Evolutionary conservation across 169 alveolate genomes (phyloP), one percentile per base, ranked within the genome.

Genomic region (Pseudocohnilembus persalinus): DNA sequence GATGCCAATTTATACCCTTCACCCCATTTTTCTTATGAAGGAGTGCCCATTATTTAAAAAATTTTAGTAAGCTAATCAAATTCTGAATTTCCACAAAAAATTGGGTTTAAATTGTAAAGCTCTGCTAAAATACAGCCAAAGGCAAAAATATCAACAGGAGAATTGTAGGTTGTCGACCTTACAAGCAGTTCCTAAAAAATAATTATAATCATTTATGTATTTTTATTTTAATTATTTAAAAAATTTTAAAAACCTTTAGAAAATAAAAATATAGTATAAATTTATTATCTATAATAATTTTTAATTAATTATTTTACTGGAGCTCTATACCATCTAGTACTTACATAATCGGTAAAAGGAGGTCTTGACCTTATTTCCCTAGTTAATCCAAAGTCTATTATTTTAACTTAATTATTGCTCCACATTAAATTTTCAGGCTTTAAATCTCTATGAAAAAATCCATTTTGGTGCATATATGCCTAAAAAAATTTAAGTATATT

Each of bases 301-400:
- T 11, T 49, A 49, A 49, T 11, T 31, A 93, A 83, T 73, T 93
- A 83, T 1, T 92, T 94, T 90, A 93, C 98, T 11, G 98, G 98
- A 25, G 97, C 96, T 73, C 98, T 35, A 83, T 95, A 93, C 98
- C 98, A 95, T 72, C 98, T 84, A n/a, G 97, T 95, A 63, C 95
- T 90, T 24, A 95, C 96, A 86, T 95, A 95, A 78, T 96, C 98
- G 74, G 98, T 96, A 84, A 87, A 93, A 0, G 98, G 98, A 1
- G 97, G 97, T 11, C 92, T 83, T 1, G 94, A 83, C 34, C 94
- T 91, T 30, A 92, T 92, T 88, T 96, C 98, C 81, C 96, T 90
- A 4, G 97, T 97, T 29, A 94, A 89, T 0, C 98, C 98, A 82
- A 96, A 94, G 84, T 96, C 98, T 20, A 96, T 96, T 24, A 96